phyloP scores from a whole-genome alignment of 352 stramenopile genomes.

The Sclerospora graminicola region DNA sequence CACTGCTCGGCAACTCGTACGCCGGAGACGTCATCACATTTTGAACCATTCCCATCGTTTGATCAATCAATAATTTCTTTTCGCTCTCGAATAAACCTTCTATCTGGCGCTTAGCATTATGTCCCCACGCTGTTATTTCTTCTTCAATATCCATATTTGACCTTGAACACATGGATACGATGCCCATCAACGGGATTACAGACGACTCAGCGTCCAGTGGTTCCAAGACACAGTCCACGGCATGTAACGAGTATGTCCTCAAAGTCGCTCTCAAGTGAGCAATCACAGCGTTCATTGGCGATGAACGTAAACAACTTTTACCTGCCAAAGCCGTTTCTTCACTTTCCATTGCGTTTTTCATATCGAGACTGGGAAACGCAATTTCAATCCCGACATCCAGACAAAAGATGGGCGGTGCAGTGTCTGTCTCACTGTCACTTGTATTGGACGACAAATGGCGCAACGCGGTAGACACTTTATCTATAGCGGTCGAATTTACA shows the following conservation, averaged over 20 bases:
- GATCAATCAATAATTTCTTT: slow-evolving; percentile 11
- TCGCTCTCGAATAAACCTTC: slow-evolving; percentile 19
- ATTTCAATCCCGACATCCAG: slow-evolving; percentile 35
- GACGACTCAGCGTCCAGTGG: slow-evolving; percentile 20
- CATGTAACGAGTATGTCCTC: slow-evolving; percentile 25
- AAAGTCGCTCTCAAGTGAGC: slow-evolving; percentile 25
- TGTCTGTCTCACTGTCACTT: slow-evolving; percentile 1
- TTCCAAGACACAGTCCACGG: slow-evolving; percentile 10
- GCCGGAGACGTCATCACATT: slow-evolving; percentile 21
- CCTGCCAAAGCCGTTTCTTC: neutral
- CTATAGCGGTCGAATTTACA: neutral
- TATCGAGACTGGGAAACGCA: slow-evolving; percentile 22
- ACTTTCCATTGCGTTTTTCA: slow-evolving; percentile 14
- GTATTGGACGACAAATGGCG: slow-evolving; percentile 1
- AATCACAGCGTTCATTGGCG: slow-evolving; percentile 25
- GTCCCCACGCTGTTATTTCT: slow-evolving; percentile 11
- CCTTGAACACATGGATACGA: slow-evolving; percentile 22
- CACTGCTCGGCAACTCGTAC: slow-evolving; percentile 26
- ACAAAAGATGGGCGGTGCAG: slow-evolving; percentile 25
- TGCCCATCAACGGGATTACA: slow-evolving; percentile 21
- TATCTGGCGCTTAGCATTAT: slow-evolving; percentile 16
- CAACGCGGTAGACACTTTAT: slow-evolving; percentile 1
- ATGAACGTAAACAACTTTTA: slow-evolving; percentile 25
- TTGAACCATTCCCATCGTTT: slow-evolving; percentile 20
- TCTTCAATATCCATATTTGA: too few relatives aligned